These are phyloP conservation scores for Penicillium ucsense DNA, from an alignment of 495 filamentous ascomycete genomes.

Conservation along the genomic window DNA sequence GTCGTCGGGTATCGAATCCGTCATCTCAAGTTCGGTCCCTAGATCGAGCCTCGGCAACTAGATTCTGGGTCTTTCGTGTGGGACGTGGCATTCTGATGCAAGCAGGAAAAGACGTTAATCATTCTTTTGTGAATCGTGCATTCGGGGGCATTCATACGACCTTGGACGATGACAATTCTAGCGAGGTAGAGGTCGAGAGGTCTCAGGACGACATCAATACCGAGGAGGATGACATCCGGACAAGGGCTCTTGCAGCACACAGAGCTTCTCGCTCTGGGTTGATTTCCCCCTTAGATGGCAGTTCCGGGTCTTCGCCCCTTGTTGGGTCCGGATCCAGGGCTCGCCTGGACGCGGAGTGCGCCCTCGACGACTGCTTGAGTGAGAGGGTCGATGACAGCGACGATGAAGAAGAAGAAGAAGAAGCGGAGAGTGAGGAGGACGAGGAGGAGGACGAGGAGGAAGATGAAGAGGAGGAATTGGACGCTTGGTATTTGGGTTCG, in stretches of 20 bases:
- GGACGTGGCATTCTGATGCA: constrained; percentile 54
- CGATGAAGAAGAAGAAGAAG: constrained; percentile 19
- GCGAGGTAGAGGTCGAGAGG: constrained; percentile 29
- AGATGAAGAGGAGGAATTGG: constrained; percentile 24
- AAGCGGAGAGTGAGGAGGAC: constrained; percentile 15
- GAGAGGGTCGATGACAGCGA: neutral
- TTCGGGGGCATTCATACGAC: constrained; percentile 48
- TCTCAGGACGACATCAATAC: constrained; percentile 37
- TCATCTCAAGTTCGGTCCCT: constrained; percentile 19
- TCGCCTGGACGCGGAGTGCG: too few relatives aligned
- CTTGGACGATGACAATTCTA: constrained; percentile 19
- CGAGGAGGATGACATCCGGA: constrained; percentile 29
- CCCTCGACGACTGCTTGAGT: neutral
- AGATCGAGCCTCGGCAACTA: constrained; percentile 30
- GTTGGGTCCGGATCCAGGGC: too few relatives aligned
- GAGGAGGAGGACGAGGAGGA: constrained; percentile 11
- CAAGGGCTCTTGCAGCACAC: constrained; percentile 24
- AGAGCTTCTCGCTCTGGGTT: neutral
- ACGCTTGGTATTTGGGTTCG: constrained; percentile 14
- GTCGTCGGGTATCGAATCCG: constrained; percentile 11
- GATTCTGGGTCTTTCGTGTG: constrained; percentile 55
- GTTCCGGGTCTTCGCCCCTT: neutral
- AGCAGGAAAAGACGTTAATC: constrained; percentile 47
- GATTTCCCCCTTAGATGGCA: neutral
- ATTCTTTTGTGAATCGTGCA: constrained; percentile 48